These are phyloP conservation scores for Malassezia arunalokei DNA, from an alignment of 1,284 basidiomycete genomes.

Conservation along the genomic window DNA sequence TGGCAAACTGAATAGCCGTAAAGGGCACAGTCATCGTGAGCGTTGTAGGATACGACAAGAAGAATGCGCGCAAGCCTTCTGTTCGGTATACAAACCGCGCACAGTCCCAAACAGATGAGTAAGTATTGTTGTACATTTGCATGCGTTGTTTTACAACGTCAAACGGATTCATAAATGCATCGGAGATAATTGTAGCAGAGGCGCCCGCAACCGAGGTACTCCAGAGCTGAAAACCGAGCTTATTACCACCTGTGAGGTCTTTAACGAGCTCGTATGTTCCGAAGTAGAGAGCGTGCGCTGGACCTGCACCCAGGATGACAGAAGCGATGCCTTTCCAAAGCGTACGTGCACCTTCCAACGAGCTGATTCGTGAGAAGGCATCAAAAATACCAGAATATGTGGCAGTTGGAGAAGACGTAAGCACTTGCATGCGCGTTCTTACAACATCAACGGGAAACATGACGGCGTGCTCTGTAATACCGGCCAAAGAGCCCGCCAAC, in stretches of 20 bases:
- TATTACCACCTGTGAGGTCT: conserved; percentile 78
- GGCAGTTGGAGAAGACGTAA: conserved; percentile 63
- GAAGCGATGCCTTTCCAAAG: conserved; percentile 94
- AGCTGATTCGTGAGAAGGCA: conserved; percentile 75
- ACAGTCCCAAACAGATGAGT: conserved; percentile 69
- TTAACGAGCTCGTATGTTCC: conserved; percentile 90
- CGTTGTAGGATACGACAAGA: conserved; percentile 96
- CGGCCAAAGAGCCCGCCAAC: conserved; percentile 90
- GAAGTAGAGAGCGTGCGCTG: conserved; percentile 96
- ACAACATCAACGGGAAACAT: conserved; percentile 99
- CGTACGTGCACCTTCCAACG: conserved; percentile 77
- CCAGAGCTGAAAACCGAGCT: conserved; percentile 67
- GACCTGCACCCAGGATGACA: conserved; percentile 93
- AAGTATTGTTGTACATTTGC: conserved; percentile 86
- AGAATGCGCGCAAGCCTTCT: conserved; percentile 86
- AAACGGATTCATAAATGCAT: conserved; percentile 99
- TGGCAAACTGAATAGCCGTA: conserved; percentile 92
- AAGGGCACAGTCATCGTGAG: conserved; percentile 87
- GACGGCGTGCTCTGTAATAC: conserved; percentile 95
- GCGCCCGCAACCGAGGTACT: conserved; percentile 82
- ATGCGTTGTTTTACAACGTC: conserved; percentile 99
- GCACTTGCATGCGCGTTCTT: conserved; percentile 99
- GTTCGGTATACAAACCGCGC: conserved; percentile 68
- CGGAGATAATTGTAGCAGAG: conserved; percentile 81
- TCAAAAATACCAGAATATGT: conserved; percentile 78